A percentile compares a stretch with the other conserved stretches of the same genome.
phyloP scores from a whole-genome alignment of 768 basidiomycete genomes.

The Ephemerocybe angulata region DNA sequence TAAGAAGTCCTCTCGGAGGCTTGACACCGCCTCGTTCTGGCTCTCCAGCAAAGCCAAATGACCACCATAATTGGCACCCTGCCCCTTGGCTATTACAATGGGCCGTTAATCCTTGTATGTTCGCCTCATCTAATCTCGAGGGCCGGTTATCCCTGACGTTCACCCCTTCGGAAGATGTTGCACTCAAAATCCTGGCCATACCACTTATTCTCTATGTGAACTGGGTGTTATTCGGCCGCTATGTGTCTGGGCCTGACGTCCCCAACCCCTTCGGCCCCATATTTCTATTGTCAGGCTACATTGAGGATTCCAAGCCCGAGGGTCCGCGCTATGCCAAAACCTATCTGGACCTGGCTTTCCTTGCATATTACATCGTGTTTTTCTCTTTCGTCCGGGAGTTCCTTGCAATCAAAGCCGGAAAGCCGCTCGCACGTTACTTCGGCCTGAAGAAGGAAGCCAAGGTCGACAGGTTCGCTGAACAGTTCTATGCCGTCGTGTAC shows the following conservation, averaged over 20 bases:
- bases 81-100: conserved; percentile 51
- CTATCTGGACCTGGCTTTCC: conserved; percentile 71
- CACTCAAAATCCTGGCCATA: conserved; percentile 63
- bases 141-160: neutral
- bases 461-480: conserved; percentile 85
- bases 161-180: conserved; percentile 41
- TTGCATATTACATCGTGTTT: conserved; percentile 80
- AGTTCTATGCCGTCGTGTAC: conserved; percentile 83
- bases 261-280: conserved; percentile 73
- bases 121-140: neutral
- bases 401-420: conserved; percentile 59
- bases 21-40: conserved; percentile 31
- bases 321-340: conserved; percentile 70
- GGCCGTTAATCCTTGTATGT: conserved; percentile 71
- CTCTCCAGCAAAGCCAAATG: conserved; percentile 27
- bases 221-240: conserved; percentile 53
- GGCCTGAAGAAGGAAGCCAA: conserved; percentile 68
- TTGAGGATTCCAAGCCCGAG: conserved; percentile 47
- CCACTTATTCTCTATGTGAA: conserved; percentile 60
- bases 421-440: conserved; percentile 64
- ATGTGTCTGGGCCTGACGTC: conserved; percentile 41
- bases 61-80: conserved; percentile 20
- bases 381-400: conserved; percentile 86
- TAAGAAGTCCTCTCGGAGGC: conserved; percentile 37
- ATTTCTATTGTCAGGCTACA: conserved; percentile 67